phyloP scores from a whole-genome alignment of 2,329 filamentous ascomycete species.

The Canariomyces notabilis region DNA sequence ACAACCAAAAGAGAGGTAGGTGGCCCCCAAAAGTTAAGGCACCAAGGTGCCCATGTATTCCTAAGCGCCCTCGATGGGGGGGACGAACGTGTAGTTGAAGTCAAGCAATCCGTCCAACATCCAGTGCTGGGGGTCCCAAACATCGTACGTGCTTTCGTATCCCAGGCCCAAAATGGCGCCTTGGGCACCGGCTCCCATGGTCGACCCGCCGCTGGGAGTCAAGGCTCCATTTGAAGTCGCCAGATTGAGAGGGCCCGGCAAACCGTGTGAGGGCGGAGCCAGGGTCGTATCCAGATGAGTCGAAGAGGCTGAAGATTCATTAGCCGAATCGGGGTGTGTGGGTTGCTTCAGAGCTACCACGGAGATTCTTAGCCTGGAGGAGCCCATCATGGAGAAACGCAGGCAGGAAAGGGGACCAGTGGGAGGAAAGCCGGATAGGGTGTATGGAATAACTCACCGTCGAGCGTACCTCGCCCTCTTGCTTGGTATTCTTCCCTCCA shows the following conservation, averaged over 20 bases:
- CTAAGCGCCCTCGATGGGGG: constrained; percentile 50
- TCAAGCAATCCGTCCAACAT: constrained; percentile 82
- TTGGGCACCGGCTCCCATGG: constrained; percentile 37
- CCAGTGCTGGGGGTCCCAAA: constrained; percentile 91
- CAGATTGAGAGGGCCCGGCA: constrained; percentile 46
- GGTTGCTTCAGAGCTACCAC: constrained; percentile 71
- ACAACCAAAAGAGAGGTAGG: neutral
- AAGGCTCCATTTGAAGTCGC: constrained; percentile 45
- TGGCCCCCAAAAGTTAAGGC: too few species aligned
- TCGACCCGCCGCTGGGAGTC: constrained; percentile 45
- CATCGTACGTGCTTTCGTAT: constrained; percentile 70
- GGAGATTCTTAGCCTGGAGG: constrained; percentile 32
- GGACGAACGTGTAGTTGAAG: constrained; percentile 64
- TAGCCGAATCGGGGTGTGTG: constrained; percentile 75
- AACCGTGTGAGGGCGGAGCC: constrained; percentile 42
- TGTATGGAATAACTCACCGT: constrained; percentile 51
- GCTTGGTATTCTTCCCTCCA: constrained; percentile 78
- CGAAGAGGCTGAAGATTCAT: constrained; percentile 66
- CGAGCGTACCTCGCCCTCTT: constrained; percentile 62
- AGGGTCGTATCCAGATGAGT: constrained; percentile 59
- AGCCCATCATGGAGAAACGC: constrained; percentile 20
- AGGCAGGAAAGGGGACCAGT: neutral
- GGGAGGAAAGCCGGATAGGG: neutral
- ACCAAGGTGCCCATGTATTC: neutral
- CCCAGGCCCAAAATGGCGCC: constrained; percentile 48